Evolutionary conservation across 1,139 yeast genomes (phyloP).

Genomic region (Candida gigantensis): DNA sequence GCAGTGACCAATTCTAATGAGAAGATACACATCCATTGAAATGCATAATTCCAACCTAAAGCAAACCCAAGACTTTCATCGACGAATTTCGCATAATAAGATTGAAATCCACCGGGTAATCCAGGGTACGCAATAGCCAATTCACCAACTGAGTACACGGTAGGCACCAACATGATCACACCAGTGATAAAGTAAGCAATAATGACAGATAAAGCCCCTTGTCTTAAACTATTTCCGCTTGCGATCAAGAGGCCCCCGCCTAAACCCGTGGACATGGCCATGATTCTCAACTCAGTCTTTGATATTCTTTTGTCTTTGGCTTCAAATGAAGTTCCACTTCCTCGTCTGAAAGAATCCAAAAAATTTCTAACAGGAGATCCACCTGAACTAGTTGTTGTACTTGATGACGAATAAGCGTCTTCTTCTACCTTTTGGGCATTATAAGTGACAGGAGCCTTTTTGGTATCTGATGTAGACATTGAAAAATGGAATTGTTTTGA

Average conservation of each 20-base stretch:
- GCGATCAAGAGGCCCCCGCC: slow-evolving; percentile 48
- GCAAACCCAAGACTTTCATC: slow-evolving; percentile 43
- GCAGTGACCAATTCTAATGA: slow-evolving; percentile 45
- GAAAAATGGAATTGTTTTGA: no score
- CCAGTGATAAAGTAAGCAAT: slow-evolving; percentile 38
- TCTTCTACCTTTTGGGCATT: neutral
- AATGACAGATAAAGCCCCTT: slow-evolving; percentile 40
- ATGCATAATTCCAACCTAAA: slow-evolving; percentile 44
- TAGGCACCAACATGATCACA: slow-evolving; percentile 29
- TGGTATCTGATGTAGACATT: neutral
- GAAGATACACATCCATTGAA: slow-evolving; percentile 41
- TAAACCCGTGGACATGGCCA: slow-evolving; percentile 44
- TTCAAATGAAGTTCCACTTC: slow-evolving; percentile 10
- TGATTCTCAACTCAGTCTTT: slow-evolving; percentile 40
- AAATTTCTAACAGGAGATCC: slow-evolving; percentile 8
- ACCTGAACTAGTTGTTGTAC: no score
- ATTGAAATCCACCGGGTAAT: slow-evolving; percentile 41
- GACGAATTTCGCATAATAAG: slow-evolving; percentile 38
- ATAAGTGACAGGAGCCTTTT: slow-evolving; percentile 2
- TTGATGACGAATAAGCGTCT: slow-evolving; percentile 3
- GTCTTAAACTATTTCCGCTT: slow-evolving; percentile 30
- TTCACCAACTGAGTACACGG: slow-evolving; percentile 37
- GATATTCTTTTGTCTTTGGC: slow-evolving; percentile 13
- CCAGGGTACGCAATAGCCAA: slow-evolving; percentile 39
- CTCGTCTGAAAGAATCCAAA: slow-evolving; percentile 20